Conservation (phyloP, 768 basidiomycete genomes). For the Leccinum arenicola region DNA sequence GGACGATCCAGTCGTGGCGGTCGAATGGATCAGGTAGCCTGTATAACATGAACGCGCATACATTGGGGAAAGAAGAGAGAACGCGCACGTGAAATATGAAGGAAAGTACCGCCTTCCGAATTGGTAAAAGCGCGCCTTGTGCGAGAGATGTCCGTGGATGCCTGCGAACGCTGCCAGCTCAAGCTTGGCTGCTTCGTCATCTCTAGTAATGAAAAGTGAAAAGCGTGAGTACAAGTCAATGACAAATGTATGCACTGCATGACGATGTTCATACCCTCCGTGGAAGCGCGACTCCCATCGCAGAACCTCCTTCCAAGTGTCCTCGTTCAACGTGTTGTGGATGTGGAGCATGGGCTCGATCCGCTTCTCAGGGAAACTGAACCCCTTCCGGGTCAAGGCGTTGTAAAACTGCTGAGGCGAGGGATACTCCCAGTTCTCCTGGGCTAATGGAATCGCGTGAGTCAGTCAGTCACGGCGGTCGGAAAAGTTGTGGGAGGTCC, state of each 20-base stretch:
- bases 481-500: no score
- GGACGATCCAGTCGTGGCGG: conserved; percentile 16
- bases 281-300: conserved; percentile 15
- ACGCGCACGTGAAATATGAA: conserved; percentile 9
- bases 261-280: conserved; percentile 3
- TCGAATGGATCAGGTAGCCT: conserved; percentile 14
- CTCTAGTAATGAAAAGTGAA: not conserved
- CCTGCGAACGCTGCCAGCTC: conserved; percentile 14
- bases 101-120: not conserved
- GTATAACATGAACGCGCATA: not conserved
- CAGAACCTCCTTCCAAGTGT: conserved; percentile 9
- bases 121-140: conserved; percentile 10
- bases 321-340: conserved; percentile 13
- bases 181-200: conserved; percentile 4
- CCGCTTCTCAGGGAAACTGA: conserved; percentile 1
- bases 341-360: conserved; percentile 6
- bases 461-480: not conserved
- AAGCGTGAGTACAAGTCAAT: not conserved
- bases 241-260: not conserved
- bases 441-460: not conserved
- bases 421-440: conserved; percentile 13
- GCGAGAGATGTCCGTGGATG: conserved; percentile 14
- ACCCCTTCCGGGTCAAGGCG: conserved; percentile 11
- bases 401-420: conserved; percentile 16
- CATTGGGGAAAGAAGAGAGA: not conserved